Conservation (phyloP, 768 basidiomycete species). For the Crassisporium funariophilum region DNA sequence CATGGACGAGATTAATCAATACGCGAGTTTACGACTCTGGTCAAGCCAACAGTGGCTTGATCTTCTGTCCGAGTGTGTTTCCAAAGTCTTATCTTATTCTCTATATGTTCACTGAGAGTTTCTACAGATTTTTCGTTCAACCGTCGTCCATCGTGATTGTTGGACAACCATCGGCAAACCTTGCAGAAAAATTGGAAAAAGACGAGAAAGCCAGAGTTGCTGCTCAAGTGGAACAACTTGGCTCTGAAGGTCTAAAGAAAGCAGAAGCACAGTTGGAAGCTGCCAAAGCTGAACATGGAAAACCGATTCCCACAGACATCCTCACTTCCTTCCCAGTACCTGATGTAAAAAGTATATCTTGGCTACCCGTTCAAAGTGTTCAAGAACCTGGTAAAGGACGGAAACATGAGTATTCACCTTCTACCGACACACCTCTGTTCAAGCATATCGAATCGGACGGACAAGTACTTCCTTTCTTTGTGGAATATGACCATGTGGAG, state of each 20-base stretch:
- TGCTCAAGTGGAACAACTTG: constrained; percentile 68
- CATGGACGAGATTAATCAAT: constrained; percentile 81
- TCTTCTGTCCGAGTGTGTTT: constrained; percentile 66
- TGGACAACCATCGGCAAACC: constrained; percentile 84
- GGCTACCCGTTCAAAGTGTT: constrained; percentile 75
- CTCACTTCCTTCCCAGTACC: constrained; percentile 89
- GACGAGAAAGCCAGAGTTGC: constrained; percentile 80
- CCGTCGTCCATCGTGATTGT: constrained; percentile 72
- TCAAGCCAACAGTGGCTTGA: constrained; percentile 72
- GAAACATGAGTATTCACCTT: constrained; percentile 24
- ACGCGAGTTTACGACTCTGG: constrained; percentile 70
- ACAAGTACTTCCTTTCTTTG: constrained; percentile 75
- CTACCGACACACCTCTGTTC: constrained; percentile 47
- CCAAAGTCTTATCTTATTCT: background rate
- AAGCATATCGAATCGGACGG: constrained; percentile 72
- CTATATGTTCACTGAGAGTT: background rate
- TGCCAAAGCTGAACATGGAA: constrained; percentile 87
- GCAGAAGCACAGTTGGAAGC: constrained; percentile 69
- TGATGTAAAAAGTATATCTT: constrained; percentile 85
- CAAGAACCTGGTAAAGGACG: constrained; percentile 65
- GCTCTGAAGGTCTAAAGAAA: constrained; percentile 77
- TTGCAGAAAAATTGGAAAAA: constrained; percentile 79
- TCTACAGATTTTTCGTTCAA: constrained; percentile 74
- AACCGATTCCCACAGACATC: constrained; percentile 78
- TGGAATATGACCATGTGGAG: constrained; percentile 93